These are phyloP conservation scores for Pythium volutum DNA, from an alignment of 352 stramenopile genomes.

Conservation along the genomic window DNA sequence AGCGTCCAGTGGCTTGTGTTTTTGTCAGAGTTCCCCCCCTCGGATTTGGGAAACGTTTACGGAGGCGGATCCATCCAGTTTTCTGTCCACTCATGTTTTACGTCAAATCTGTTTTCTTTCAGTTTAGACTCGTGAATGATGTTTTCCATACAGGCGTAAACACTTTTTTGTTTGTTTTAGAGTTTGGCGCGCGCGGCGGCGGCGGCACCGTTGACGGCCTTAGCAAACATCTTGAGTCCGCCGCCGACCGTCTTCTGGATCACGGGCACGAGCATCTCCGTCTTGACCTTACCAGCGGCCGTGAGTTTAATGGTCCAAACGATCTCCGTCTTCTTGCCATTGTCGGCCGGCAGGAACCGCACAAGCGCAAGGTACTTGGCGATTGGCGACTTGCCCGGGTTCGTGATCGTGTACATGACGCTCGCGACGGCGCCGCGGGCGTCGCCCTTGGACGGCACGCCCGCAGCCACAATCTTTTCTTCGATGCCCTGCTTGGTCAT, in stretches of 20 bases:
- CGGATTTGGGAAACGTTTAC: too few relatives aligned
- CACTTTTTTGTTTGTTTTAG: not conserved
- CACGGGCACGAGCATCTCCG: not conserved
- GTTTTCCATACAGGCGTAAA: not conserved
- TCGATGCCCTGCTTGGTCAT: constrained; percentile 1
- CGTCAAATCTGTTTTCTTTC: too few relatives aligned
- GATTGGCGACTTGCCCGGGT: constrained; percentile 5
- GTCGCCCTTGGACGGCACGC: constrained; percentile 6
- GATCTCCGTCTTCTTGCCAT: constrained; percentile 16
- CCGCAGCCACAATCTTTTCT: constrained; percentile 20
- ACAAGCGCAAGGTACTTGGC: constrained; percentile 14
- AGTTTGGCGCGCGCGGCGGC: not conserved
- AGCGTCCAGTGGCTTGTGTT: too few relatives aligned
- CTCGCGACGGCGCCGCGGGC: constrained; percentile 5
- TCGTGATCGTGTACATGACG: constrained; percentile 17
- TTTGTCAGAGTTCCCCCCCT: too few relatives aligned
- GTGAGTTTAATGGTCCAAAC: constrained; percentile 23
- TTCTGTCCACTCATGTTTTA: too few relatives aligned
- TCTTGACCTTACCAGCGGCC: not conserved
- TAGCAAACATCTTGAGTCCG: constrained; percentile 9
- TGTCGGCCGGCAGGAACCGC: constrained; percentile 14
- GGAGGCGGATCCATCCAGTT: too few relatives aligned
- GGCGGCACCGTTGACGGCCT: constrained; percentile 1
- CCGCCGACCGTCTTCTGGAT: constrained; percentile 8
- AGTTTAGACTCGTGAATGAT: not conserved